These are phyloP conservation scores for Pilaira anomala DNA, from an alignment of 192 early-diverging fungal species.

Conservation along the genomic window DNA sequence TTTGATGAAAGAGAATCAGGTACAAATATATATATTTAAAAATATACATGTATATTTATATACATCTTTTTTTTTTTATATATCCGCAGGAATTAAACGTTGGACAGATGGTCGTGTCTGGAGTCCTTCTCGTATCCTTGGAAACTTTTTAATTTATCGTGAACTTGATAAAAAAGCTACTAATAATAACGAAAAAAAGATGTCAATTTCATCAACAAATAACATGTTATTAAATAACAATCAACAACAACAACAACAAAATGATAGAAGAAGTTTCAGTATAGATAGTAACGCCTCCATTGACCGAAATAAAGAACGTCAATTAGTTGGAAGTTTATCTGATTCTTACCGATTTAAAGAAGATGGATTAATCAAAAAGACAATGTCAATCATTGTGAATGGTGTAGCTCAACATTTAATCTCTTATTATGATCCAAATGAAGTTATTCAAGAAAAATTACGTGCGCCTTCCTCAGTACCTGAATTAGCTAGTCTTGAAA, in stretches of 20 bases:
- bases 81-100: slow-evolving; percentile 53
- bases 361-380: slow-evolving; percentile 61
- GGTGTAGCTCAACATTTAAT: slow-evolving; percentile 40
- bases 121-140: slow-evolving; percentile 66
- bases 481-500: slow-evolving; percentile 51
- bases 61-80: not conserved
- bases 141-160: slow-evolving; percentile 65
- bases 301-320: slow-evolving; percentile 16
- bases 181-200: slow-evolving; percentile 15
- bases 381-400: slow-evolving; percentile 53
- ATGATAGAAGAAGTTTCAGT: not conserved
- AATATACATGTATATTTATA: not conserved
- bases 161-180: slow-evolving; percentile 41
- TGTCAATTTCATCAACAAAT: slow-evolving; percentile 14
- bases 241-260: slow-evolving; percentile 34
- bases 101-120: slow-evolving; percentile 71
- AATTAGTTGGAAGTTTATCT: slow-evolving; percentile 30
- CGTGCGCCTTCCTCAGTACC: slow-evolving; percentile 53
- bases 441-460: slow-evolving; percentile 46
- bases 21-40: slow-evolving; percentile 8
- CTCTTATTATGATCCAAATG: slow-evolving; percentile 44
- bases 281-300: not conserved
- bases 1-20: slow-evolving; percentile 67
- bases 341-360: slow-evolving; percentile 32
- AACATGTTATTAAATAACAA: not conserved